Conservation (phyloP, 2,329 filamentous ascomycete species). For the Calonectria leucothoes region DNA sequence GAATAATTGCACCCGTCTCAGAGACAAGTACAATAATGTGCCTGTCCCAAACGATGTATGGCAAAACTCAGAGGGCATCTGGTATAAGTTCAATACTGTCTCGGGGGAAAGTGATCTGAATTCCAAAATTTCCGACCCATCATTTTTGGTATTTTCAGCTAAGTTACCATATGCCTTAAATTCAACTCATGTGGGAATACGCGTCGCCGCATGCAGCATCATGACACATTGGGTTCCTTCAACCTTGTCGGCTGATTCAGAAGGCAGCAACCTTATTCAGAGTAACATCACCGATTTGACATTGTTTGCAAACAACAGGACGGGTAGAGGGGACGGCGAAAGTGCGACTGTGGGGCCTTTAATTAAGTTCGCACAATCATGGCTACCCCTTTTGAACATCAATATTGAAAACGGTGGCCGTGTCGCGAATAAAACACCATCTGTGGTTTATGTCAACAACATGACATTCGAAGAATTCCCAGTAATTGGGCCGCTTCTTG, state of each 20-base stretch:
- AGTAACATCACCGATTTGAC: constrained; percentile 1
- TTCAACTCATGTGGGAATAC: neutral
- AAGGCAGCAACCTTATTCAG: neutral
- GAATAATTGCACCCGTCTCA: neutral
- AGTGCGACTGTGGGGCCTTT: neutral
- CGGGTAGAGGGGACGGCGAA: neutral
- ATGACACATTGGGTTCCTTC: constrained; percentile 19
- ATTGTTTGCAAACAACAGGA: neutral
- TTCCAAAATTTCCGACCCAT: neutral
- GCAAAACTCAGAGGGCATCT: neutral
- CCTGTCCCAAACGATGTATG: neutral
- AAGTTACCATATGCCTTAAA: neutral
- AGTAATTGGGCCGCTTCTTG: neutral
- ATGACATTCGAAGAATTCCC: neutral
- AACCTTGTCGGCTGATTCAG: neutral
- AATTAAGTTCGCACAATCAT: neutral
- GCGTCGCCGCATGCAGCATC: constrained; percentile 2
- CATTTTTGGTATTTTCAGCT: neutral
- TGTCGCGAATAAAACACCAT: neutral
- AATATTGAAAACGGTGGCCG: neutral
- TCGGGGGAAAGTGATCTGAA: neutral
- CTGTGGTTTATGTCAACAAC: neutral
- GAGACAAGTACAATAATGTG: neutral
- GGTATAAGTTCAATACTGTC: neutral
- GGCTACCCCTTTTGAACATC: neutral